phyloP scores from a whole-genome alignment of 768 basidiomycete species.

The Erythrobasidium yunnanense region DNA sequence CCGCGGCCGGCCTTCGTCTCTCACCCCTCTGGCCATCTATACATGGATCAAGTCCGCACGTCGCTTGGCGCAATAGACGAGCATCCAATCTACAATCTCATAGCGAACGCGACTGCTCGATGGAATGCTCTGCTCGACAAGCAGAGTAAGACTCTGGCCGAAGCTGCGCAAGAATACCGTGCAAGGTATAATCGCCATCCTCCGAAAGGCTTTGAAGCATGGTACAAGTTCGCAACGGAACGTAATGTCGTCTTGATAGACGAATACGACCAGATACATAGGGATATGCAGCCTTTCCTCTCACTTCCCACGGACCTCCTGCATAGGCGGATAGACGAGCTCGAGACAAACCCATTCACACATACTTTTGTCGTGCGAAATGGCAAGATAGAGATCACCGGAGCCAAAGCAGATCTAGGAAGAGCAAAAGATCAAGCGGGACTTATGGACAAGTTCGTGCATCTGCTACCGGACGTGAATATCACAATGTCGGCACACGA shows the following conservation, averaged over 20 bases:
- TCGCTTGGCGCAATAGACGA: not conserved
- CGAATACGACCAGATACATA: conserved; percentile 36
- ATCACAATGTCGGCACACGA: conserved; percentile 38
- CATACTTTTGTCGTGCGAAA: conserved; percentile 30
- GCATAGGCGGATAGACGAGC: conserved; percentile 14
- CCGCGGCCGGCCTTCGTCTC: conserved; percentile 8
- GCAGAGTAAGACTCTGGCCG: conserved; percentile 67
- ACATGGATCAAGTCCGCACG: conserved; percentile 7
- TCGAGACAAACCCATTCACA: conserved; percentile 21
- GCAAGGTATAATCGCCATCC: conserved; percentile 64
- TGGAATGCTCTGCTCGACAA: conserved; percentile 51
- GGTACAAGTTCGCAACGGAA: conserved; percentile 44
- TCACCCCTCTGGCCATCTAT: conserved; percentile 14
- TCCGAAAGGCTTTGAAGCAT: conserved; percentile 82
- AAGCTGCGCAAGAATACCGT: conserved; percentile 72
- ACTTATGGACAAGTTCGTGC: conserved; percentile 33
- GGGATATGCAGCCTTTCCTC: conserved; percentile 35
- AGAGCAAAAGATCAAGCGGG: conserved; percentile 35
- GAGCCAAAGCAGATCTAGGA: conserved; percentile 28
- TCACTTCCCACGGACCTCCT: conserved; percentile 28
- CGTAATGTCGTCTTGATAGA: conserved; percentile 33
- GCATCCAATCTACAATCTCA: conserved; percentile 49
- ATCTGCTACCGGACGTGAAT: conserved; percentile 35
- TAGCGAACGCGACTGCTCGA: conserved; percentile 41
- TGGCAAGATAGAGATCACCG: conserved; percentile 31